Evolutionary conservation across 306 rosid genomes (phyloP), one percentile per base, ranked within the genome.

Genomic region (Vigna reflexopilosa): DNA sequence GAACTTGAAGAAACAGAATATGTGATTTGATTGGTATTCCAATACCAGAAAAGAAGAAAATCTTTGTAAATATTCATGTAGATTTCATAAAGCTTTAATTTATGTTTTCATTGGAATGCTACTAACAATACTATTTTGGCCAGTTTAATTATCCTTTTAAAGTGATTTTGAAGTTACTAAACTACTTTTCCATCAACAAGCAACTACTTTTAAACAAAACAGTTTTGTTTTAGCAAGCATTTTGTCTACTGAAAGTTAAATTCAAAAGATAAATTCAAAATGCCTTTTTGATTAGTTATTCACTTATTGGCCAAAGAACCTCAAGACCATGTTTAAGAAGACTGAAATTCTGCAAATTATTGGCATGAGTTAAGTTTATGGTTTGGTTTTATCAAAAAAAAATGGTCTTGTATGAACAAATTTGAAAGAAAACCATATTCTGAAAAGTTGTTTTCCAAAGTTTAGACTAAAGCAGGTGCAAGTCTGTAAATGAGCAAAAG

Each of bases 41-140:
- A 42, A 26, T 71, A 72, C 28, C 59, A 63, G 78, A 42, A 11
- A 67, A 26, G 62, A 12, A 47, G 65, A 57, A 48, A 72, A 55
- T 40, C 32, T 26, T 12, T 26, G 16, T 32, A 38, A 63, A 19
- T 63, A 19, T 28, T 72, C 28, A 64, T 28, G 3, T 52, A 49
- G 15, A 13, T 55, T 74, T 26, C 51, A 44, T 44, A 63, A 71
- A 77, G 56, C 55, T 62, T 48, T 26, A 20, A 30, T 32, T 11
- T 45, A 34, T 56, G 1, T 58, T 58, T 67, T 58, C 38, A 12
- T 40, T 50, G n/a, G 63, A 51, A 57, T 52, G 34, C 19, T 24
- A 16, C 16, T 57, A 66, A 75, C 1, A 9, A 52, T 66, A 54
- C 34, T 4, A 38, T 17, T 69, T 10, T 66, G 30, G 5, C 8